Evolutionary conservation across 2,329 filamentous ascomycete genomes (phyloP), one percentile per base, ranked within the genome.

Genomic region (Aspergillus calidoustus): DNA sequence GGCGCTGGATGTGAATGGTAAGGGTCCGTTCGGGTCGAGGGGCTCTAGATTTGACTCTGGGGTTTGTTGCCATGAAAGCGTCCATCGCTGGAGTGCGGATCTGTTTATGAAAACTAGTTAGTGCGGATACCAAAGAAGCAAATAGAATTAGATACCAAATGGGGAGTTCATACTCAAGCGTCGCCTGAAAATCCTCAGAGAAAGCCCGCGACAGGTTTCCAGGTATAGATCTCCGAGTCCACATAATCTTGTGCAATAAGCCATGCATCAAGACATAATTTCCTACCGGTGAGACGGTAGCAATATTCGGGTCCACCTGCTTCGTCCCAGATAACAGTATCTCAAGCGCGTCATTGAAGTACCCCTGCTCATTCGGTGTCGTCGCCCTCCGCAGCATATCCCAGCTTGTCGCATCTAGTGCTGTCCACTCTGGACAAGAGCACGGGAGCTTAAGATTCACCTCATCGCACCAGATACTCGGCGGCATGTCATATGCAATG

Each of bases 1-100:
- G 4, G 56, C 34, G 23, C 60, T 62, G 2, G 60, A 62, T 13
- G 47, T 59, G 28, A 59, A 59, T 5, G 60, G 60, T 15, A 62
- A 25, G 7, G 60, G 60, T 3, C 56, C 60, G n/a, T 62, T 62
- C 7, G 51, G 47, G 22, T 62, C 52, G 3, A 41, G 17, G 8
- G 56, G 60, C 34, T 62, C 56, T 1, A 62, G 19, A 23, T 53
- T 62, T 3, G 56, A 62, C 48, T 62, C 60, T 9, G 60, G 60
- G 7, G 56, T 57, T 44, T 48, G 51, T 53, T 62, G 56, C 60
- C 60, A 62, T 15, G 8, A 48, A 17, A 41, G 22, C 1, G 60
- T 59, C 60, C 60, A 62, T 48, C 17, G 25, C 3, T 19, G 46
- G 11, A 62, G 30, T 1, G 56, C 60, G 4, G 22, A 23, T 28